Percentiles rank a stretch among this genome's conserved stretches.
Evolutionary conservation across 2,329 filamentous ascomycete species (phyloP).

Genomic region (Macrophomina tecta): DNA sequence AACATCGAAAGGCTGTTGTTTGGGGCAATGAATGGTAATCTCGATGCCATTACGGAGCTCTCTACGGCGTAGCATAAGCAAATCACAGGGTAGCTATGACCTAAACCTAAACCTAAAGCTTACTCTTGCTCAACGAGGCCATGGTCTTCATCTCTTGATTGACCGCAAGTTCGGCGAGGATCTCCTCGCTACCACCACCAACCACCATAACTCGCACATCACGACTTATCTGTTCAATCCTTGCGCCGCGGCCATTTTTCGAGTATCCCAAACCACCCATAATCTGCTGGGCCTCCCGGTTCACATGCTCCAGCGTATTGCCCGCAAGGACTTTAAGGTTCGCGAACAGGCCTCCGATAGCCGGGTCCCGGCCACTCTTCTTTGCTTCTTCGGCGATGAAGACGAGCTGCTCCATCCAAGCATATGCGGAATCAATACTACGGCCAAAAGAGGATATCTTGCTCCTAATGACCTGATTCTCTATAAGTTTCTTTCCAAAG

Average conservation of each 20-base stretch:
- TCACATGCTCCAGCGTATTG: slow-evolving; percentile 3
- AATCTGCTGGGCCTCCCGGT: slow-evolving; percentile 6
- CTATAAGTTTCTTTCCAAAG: slow-evolving; percentile 41
- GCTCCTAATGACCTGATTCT: slow-evolving; percentile 41
- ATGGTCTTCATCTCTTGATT: slow-evolving; percentile 38
- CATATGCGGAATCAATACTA: slow-evolving; percentile 37
- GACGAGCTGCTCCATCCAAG: slow-evolving; percentile 40
- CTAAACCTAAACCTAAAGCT: background rate
- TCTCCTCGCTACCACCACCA: slow-evolving; percentile 37
- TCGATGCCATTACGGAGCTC: no score
- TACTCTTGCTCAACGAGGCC: slow-evolving; percentile 17
- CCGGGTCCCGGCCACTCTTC: background rate
- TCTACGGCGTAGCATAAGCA: no score
- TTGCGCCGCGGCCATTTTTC: slow-evolving; percentile 6
- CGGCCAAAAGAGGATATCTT: slow-evolving; percentile 42
- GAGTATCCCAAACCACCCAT: slow-evolving; percentile 9
- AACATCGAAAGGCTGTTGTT: background rate
- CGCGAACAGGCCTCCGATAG: background rate
- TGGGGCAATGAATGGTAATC: background rate
- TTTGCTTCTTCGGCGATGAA: slow-evolving; percentile 34
- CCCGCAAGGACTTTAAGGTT: slow-evolving; percentile 9
- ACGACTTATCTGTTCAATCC: background rate
- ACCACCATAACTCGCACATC: background rate
- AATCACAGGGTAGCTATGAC: no score
- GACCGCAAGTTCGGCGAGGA: slow-evolving; percentile 40